Base-by-base conservation (phyloP, 2,329 filamentous ascomycete species). In the Atkinsonella texensis region DNA sequence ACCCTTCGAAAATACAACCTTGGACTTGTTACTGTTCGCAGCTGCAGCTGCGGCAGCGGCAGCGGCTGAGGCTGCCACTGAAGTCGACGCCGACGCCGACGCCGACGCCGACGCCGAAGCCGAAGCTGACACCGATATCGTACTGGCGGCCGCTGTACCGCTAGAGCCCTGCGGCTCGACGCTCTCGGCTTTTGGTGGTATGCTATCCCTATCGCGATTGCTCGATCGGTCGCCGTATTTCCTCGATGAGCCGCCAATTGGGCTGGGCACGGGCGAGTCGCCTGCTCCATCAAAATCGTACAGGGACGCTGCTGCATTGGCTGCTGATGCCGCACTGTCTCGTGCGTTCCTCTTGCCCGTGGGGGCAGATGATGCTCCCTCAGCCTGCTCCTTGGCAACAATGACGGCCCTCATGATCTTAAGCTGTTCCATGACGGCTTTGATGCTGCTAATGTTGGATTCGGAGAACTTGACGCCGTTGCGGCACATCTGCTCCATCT, bases 1-100 rank as follows among this genome's bases (percentile, higher is more conserved):
- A n/a, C 77, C 77, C 56, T 79, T 77, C 53, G 72, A 68, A 57
- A 83, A 84, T 13, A 74, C 69, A 31, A 82, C 71, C 62, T 80
- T 81, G 52, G 75, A 71, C 54, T 63, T 69, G 55, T 58, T 63
- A 54, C 55, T 60, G 4, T 56, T 55, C 23, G 52, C 59, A 9
- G 56, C 52, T 2, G 33, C 49, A 0, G 48, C 50, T 2, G 50
- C 44, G 1, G 46, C 49, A 1, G 50, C 46, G 1, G 48, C 40
- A 0, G 52, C 48, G 1, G 38, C 28, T 1, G 46, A 33, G 2
- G 33, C 32, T 2, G 43, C 46, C 12, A 9, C n/a, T 38, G 23
- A 32, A 41, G 17, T 23, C 43, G 32, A 13, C 8, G 46, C 40
- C 5, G 55, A 42, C n/a, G 44, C 55, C 35, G 48, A 50, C 18